Base-by-base conservation (phyloP, 208 protist genomes). In the Herpetomonas samuelpessoai region DNA sequence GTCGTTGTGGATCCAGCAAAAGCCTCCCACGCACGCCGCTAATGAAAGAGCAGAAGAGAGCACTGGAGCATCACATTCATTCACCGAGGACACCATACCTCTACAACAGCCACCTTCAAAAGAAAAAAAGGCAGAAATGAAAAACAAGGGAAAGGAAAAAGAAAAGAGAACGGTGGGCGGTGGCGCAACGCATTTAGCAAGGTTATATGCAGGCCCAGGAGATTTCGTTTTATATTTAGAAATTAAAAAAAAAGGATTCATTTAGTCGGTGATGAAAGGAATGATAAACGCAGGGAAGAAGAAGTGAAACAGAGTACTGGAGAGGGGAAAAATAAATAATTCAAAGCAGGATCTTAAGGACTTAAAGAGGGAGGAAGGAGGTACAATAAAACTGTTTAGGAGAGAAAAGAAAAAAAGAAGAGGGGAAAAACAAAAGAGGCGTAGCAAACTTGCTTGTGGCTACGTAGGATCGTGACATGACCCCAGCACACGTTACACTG, bases 181-280 rank as follows among this genome's bases (percentile, higher is more conserved):
- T 18, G 35, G 35, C 6, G 45, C 10, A 49, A 14, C 7, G 16
- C 19, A 49, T 7, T 49, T 49, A 6, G 10, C 18, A 22, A 14
- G 10, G 45, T 18, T 44, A 18, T 44, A 16, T 18, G 35, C 16
- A 7, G 7, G 35, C 35, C 16, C 35, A 44, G 7, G 35, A 16
- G n/a, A n/a, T n/a, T n/a, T n/a, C n/a, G n/a, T n/a, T 60, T 24
- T 50, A 30, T 30, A 49, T 14, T 44, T 19, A 54, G 57, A 9
- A 35, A 60, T 26, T n/a, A 22, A 57, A 70, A 35, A 57, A 41
- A 64, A 65, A 14, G 53, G 30, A 51, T n/a, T 55, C 41, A 19
- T 19, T 59, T 12, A 30, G 9, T 41, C 27, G 2, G n/a, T 41
- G 10, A 62, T 27, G 7, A 53, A 64, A 62, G 30, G 21, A 35